Percentiles rank a stretch among this genome's conserved stretches.
phyloP scores from a whole-genome alignment of 768 basidiomycete species.

The Hygrophorus pudorinus region DNA sequence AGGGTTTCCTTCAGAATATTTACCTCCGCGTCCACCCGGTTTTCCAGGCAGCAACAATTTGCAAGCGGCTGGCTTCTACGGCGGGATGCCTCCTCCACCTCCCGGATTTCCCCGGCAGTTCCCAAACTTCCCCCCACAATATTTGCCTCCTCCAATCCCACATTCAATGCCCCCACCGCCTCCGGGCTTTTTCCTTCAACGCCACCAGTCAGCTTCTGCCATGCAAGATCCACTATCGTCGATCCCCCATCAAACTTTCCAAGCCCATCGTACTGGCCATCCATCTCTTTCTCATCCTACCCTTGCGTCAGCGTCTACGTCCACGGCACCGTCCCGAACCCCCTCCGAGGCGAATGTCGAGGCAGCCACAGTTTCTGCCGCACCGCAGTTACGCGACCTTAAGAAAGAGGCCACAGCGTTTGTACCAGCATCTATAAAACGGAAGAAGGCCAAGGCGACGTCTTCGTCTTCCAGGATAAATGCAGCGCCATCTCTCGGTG shows the following conservation, averaged over 20 bases:
- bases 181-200: constrained; percentile 56
- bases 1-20: constrained; percentile 3
- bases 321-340: too few relatives aligned
- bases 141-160: constrained; percentile 11
- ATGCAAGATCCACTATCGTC: constrained; percentile 71
- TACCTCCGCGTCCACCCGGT: constrained; percentile 15
- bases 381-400: constrained; percentile 81
- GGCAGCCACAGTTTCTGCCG: constrained; percentile 72
- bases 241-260: constrained; percentile 71
- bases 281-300: constrained; percentile 30
- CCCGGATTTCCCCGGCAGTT: constrained; percentile 12
- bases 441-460: constrained; percentile 42
- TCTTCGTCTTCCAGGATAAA: constrained; percentile 38
- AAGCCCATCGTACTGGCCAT: constrained; percentile 51
- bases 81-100: constrained; percentile 11
- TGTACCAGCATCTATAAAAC: constrained; percentile 72
- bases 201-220: constrained; percentile 37
- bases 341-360: constrained; percentile 28
- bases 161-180: constrained; percentile 36
- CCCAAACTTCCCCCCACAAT: constrained; percentile 5
- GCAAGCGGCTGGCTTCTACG: constrained; percentile 4
- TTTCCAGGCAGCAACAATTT: too few relatives aligned
- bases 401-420: constrained; percentile 94
- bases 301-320: constrained; percentile 15
- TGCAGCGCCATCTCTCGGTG: constrained; percentile 49